phyloP scores from a whole-genome alignment of 2,329 filamentous ascomycete species.

The Allantophomopsis lycopodina region DNA sequence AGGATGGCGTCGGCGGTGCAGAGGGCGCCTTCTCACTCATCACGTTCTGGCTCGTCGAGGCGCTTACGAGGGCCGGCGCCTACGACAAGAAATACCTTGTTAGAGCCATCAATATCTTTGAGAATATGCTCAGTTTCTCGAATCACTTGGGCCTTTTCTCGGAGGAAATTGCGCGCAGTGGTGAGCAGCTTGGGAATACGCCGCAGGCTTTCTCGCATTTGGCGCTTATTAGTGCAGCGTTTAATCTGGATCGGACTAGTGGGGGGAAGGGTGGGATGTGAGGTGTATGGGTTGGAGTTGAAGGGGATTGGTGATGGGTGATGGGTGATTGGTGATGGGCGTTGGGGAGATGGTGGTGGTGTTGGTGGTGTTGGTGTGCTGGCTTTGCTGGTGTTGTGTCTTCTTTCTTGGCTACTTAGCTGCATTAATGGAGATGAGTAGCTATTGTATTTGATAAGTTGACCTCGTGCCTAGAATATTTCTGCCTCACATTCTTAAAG shows the following conservation, averaged over 20 bases:
- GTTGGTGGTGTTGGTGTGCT: too few species aligned
- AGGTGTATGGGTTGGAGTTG: background rate
- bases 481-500: too few species aligned
- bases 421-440: too few species aligned
- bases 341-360: too few species aligned
- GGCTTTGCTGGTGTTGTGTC: too few species aligned
- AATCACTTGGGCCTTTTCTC: slow-evolving; percentile 71
- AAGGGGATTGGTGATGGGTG: too few species aligned
- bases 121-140: slow-evolving; percentile 64
- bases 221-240: slow-evolving; percentile 62
- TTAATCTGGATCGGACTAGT: slow-evolving; percentile 51
- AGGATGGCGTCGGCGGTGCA: slow-evolving; percentile 63
- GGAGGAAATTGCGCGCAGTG: slow-evolving; percentile 61
- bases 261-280: slow-evolving; percentile 2
- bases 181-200: slow-evolving; percentile 68
- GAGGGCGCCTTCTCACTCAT: slow-evolving; percentile 74
- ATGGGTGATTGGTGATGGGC: too few species aligned
- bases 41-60: slow-evolving; percentile 73
- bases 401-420: too few species aligned
- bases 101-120: slow-evolving; percentile 54
- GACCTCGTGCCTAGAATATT: too few species aligned
- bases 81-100: slow-evolving; percentile 52
- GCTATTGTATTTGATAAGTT: too few species aligned
- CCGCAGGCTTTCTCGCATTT: slow-evolving; percentile 70
- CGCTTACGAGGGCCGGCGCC: slow-evolving; percentile 52